phyloP scores from a whole-genome alignment of 345 rosid genomes.

The Lenwebbia sp. region DNA sequence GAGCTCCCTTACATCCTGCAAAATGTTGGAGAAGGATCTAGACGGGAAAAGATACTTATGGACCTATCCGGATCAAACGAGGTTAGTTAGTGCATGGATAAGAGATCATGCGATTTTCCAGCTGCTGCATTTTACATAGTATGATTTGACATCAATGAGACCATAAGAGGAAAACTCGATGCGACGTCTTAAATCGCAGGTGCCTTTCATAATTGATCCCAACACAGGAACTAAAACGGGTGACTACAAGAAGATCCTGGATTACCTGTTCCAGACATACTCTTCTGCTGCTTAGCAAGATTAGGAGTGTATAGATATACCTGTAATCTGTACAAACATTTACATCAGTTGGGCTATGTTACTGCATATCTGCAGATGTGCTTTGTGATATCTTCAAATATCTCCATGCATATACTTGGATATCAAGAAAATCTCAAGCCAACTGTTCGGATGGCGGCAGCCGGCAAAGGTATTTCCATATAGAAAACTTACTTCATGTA shows the following conservation, averaged over 20 bases:
- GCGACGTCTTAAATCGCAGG: constrained; percentile 13
- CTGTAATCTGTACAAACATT: not conserved
- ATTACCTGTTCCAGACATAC: constrained; percentile 58
- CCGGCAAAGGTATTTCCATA: not conserved
- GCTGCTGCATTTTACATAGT: not conserved
- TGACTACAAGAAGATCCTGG: constrained; percentile 51
- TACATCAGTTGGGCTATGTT: not conserved
- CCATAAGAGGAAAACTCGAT: not conserved
- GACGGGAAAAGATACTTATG: constrained; percentile 27
- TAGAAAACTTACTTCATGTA: not conserved
- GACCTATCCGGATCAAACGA: constrained; percentile 52
- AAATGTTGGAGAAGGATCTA: constrained; percentile 62
- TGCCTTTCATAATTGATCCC: constrained; percentile 67
- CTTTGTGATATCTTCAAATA: not conserved
- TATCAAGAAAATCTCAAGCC: not conserved
- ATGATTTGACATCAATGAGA: not conserved
- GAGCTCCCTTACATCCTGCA: constrained; percentile 76
- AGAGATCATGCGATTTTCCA: not conserved
- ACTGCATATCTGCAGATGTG: not conserved
- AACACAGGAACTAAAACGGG: constrained; percentile 53
- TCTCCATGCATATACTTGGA: not conserved
- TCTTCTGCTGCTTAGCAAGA: constrained; percentile 7
- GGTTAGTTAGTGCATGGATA: constrained; percentile 19
- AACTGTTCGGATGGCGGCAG: not conserved
- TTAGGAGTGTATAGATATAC: not conserved